Evolutionary conservation across 768 basidiomycete species (phyloP).

Genomic region (Amanita pseudoporphyria): DNA sequence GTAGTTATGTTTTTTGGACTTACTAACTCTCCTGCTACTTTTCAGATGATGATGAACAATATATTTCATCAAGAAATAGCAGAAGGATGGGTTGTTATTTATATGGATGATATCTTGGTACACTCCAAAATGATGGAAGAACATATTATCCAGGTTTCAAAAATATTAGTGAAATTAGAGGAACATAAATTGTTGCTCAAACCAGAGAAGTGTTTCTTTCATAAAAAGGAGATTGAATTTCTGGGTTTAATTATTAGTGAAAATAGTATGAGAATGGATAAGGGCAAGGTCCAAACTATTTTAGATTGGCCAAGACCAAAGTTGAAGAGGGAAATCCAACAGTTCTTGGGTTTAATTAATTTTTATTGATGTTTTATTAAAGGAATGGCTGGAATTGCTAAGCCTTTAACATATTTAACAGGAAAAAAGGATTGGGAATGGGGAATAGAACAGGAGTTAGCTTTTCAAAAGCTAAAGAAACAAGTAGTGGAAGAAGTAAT

Average conservation of each 20-base stretch:
- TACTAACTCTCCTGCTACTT: too few relatives aligned
- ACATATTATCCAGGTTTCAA: not conserved
- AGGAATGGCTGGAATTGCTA: conserved; percentile 23
- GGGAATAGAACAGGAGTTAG: conserved; percentile 5
- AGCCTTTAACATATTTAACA: conserved; percentile 20
- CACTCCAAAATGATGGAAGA: not conserved
- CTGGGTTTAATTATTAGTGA: too few relatives aligned
- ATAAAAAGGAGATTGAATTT: too few relatives aligned
- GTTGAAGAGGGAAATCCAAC: conserved; percentile 24
- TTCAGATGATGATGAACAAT: conserved; percentile 33
- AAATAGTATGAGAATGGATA: too few relatives aligned
- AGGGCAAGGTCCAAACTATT: too few relatives aligned
- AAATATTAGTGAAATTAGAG: not conserved
- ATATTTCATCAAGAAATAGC: conserved; percentile 23
- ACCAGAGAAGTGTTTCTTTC: conserved; percentile 17
- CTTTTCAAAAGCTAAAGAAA: conserved; percentile 21
- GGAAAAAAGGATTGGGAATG: conserved; percentile 17
- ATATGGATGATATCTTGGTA: too few relatives aligned
- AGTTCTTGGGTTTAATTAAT: conserved; percentile 35
- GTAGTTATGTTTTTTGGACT: conserved; percentile 33
- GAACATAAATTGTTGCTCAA: conserved; percentile 14
- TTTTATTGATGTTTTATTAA: conserved; percentile 33
- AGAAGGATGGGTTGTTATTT: too few relatives aligned
- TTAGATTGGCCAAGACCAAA: too few relatives aligned
- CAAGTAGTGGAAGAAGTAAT: conserved; percentile 15